These are phyloP conservation scores for Dunaliella sp. DNA, from an alignment of 139 green algal species.

Conservation along the genomic window DNA sequence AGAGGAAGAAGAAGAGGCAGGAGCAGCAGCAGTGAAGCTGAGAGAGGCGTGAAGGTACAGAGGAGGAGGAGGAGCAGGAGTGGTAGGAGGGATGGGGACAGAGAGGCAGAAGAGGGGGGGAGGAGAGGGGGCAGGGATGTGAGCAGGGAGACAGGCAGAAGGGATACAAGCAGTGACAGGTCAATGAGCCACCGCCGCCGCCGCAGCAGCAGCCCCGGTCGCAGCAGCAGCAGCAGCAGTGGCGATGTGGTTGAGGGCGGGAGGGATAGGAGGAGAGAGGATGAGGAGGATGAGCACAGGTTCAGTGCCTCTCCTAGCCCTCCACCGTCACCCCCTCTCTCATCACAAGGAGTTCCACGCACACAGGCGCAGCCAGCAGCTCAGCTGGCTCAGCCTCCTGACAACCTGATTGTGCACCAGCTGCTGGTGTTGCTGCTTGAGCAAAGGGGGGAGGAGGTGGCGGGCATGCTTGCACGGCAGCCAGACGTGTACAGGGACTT, in stretches of 20 bases:
- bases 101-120: too few relatives aligned
- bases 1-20: background rate
- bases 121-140: too few relatives aligned
- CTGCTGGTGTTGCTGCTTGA: conserved; percentile 11
- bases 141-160: too few relatives aligned
- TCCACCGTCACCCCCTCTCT: background rate
- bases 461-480: background rate
- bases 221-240: too few relatives aligned
- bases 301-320: background rate
- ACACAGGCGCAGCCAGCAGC: too few relatives aligned
- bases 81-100: background rate
- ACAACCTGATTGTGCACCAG: background rate
- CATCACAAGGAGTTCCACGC: too few relatives aligned
- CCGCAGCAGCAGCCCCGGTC: too few relatives aligned
- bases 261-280: too few relatives aligned
- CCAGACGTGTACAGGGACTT: conserved; percentile 1
- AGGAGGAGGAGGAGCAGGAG: background rate
- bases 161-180: too few relatives aligned
- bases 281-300: background rate
- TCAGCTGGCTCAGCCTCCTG: background rate
- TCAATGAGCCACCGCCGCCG: too few relatives aligned
- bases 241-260: too few relatives aligned
- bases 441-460: background rate
- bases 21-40: background rate
- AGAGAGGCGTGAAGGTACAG: background rate